phyloP scores from a whole-genome alignment of 495 filamentous ascomycete genomes.

The Jackrogersella multiformis region DNA sequence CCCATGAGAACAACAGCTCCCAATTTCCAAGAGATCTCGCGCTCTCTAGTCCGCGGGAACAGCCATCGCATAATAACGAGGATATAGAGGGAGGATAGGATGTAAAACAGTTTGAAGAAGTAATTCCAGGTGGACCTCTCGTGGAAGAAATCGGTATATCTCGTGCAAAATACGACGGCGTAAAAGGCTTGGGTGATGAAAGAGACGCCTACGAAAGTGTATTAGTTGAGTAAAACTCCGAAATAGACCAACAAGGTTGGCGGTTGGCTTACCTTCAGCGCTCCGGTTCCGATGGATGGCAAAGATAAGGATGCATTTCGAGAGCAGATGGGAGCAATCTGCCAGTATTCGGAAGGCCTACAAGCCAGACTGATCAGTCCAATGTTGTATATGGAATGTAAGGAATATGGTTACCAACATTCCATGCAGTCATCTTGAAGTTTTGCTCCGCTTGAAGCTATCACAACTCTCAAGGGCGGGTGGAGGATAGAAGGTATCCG shows the following conservation, averaged over 20 bases:
- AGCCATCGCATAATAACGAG: constrained; percentile 86
- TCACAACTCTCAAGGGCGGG: constrained; percentile 13
- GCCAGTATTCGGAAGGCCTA: constrained; percentile 82
- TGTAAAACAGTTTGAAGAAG: constrained; percentile 87
- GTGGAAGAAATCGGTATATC: constrained; percentile 86
- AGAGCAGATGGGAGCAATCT: constrained; percentile 82
- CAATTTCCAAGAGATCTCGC: constrained; percentile 90
- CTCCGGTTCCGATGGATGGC: constrained; percentile 88
- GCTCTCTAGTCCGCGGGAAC: constrained; percentile 86
- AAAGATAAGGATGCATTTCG: constrained; percentile 89
- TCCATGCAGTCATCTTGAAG: constrained; percentile 37
- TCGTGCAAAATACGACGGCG: constrained; percentile 80
- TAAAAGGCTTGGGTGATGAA: constrained; percentile 94
- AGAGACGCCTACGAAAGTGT: constrained; percentile 74
- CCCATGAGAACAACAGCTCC: constrained; percentile 70
- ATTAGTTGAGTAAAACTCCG: constrained; percentile 35
- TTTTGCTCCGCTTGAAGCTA: constrained; percentile 10
- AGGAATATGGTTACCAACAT: constrained; percentile 24
- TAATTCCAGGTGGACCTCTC: constrained; percentile 67
- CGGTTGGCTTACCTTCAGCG: constrained; percentile 75
- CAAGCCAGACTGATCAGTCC: constrained; percentile 24
- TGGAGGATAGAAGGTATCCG: constrained; percentile 17
- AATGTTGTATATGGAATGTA: background rate
- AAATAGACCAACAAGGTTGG: background rate
- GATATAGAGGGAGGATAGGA: constrained; percentile 84